Evolutionary conservation across 164 flowering plant genomes (phyloP).

Genomic region (Chloranthus sessilifolius): DNA sequence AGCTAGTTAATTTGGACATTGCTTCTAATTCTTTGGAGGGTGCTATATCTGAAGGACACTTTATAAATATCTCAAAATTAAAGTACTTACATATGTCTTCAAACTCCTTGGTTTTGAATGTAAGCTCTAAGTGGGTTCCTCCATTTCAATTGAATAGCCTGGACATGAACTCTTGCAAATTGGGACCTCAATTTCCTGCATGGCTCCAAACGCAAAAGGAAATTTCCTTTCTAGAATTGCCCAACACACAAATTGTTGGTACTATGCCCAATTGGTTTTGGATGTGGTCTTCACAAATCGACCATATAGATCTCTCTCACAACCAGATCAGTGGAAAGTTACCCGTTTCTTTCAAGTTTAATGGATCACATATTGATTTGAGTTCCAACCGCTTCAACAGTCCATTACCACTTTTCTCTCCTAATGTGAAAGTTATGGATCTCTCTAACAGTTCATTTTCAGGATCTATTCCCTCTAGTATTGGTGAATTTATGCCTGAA

Average conservation of each 20-base stretch:
- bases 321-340: constrained; percentile 6
- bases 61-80: not conserved
- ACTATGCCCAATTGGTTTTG: constrained; percentile 15
- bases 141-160: not conserved
- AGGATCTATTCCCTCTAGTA: not conserved
- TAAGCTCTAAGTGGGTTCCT: constrained; percentile 12
- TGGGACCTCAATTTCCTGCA: constrained; percentile 12
- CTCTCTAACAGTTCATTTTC: constrained; percentile 5
- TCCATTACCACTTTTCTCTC: constrained; percentile 1
- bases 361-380: not conserved
- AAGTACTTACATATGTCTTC: not conserved
- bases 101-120: not conserved
- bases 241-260: constrained; percentile 5
- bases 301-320: not conserved
- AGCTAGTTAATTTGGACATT: not conserved
- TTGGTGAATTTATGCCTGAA: not conserved
- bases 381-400: constrained; percentile 2
- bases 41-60: constrained; percentile 13
- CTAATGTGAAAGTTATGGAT: not conserved
- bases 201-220: constrained; percentile 12
- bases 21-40: constrained; percentile 14
- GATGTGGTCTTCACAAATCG: not conserved
- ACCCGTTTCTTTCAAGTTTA: not conserved
- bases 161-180: not conserved
- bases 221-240: not conserved